phyloP scores from a whole-genome alignment of 2,329 filamentous ascomycete genomes.

The Alternaria consortialis region DNA sequence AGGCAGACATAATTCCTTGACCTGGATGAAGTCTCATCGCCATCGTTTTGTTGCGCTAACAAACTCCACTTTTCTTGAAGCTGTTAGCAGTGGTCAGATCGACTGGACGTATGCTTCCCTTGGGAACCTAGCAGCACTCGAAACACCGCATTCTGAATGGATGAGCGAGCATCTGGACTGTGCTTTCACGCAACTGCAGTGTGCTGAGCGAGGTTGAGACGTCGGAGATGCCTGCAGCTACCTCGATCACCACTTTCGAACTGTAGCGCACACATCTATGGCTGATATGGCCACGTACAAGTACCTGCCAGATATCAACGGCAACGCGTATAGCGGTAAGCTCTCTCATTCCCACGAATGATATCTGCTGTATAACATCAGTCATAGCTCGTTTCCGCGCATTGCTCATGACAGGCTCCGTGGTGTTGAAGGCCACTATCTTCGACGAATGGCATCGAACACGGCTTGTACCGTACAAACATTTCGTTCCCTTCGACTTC shows the following conservation, averaged over 20 bases:
- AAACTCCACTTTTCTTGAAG: not conserved
- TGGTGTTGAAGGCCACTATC: constrained; percentile 1
- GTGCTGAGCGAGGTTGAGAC: not conserved
- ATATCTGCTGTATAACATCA: not conserved
- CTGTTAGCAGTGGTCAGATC: not conserved
- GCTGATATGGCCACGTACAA: not conserved
- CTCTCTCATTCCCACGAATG: not conserved
- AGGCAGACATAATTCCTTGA: constrained; percentile 1
- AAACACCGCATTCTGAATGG: not conserved
- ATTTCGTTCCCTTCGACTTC: not conserved
- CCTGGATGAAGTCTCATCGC: not conserved
- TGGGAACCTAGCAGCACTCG: not conserved
- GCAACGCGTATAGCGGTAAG: not conserved
- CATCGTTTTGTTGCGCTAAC: not conserved
- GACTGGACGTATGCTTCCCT: not conserved
- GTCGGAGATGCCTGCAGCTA: not conserved
- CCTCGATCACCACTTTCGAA: not conserved
- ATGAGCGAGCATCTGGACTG: not conserved
- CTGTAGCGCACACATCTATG: not conserved
- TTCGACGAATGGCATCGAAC: not conserved
- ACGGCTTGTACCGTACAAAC: constrained; percentile 1
- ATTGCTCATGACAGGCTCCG: constrained; percentile 1
- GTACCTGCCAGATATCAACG: not conserved
- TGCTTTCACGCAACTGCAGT: not conserved
- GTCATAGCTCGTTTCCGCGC: not conserved